Evolutionary conservation across 495 filamentous ascomycete genomes (phyloP), one percentile per base, ranked within the genome.

Genomic region (Staphylotrichum longicolle): DNA sequence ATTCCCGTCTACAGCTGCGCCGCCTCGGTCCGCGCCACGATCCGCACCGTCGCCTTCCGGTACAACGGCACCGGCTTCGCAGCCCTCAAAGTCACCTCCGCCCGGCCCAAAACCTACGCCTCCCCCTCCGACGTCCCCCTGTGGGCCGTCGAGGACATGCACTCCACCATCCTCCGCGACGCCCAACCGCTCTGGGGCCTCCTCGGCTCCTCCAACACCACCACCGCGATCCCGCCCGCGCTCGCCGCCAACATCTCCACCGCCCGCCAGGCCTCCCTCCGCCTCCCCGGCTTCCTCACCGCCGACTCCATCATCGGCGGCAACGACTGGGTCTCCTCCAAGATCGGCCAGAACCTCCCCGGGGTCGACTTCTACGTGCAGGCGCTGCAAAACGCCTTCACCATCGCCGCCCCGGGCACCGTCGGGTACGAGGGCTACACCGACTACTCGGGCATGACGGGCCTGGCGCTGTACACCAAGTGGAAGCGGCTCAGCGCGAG

Each of bases 1-100:
- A 58, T 65, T 6, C 74, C 77, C 2, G 58, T 80, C 12, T 78
- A 79, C 60, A 58, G 68, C 5, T 82, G 79, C 62, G 75, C 74
- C 11, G 69, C 67, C 8, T 68, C 74, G 2, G 42, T 72, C 4
- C 75, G 72, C 55, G 77, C 78, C 9, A 68, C 63, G 5, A 71
- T 82, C 63, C 78, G 79, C 52, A 74, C 70, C 4, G 75, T 77
- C 11, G 15, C 20, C 11, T 63, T 63, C 49, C 7, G 6, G 7
- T 37, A 40, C 54, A 63, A 63, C 50, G 49, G 40, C 30, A 63
- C 61, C 9, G 39, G 35, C 12, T 33, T 63, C 32, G 40, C 40
- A 34, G 39, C 2, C 11, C 56, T 63, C 9, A 15, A 40, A 6
- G 61, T 59, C 40, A 11, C 12, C 15, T 34, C 61, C 14, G 45